A percentile compares a stretch with the other conserved stretches of the same genome.
Evolutionary conservation across 1,284 basidiomycete species (phyloP).

Genomic region (Abortiporus biennis): DNA sequence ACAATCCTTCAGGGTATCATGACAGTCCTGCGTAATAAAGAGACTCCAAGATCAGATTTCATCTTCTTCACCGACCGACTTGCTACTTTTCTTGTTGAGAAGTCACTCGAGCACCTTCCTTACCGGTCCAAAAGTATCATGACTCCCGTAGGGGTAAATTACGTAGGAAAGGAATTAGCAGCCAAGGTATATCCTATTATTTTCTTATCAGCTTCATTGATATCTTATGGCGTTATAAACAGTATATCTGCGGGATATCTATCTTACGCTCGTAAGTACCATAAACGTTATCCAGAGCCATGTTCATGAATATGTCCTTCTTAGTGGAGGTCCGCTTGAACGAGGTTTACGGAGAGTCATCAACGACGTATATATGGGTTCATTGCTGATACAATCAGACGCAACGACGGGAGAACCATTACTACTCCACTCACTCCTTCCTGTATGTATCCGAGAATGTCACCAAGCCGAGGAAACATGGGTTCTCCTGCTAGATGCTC

Average conservation of each 20-base stretch:
- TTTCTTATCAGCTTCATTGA: background rate
- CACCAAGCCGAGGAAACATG: constrained; percentile 64
- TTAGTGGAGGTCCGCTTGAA: constrained; percentile 83
- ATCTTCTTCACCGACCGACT: constrained; percentile 86
- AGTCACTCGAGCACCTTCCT: constrained; percentile 78
- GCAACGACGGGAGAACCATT: constrained; percentile 83
- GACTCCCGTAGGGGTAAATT: constrained; percentile 61
- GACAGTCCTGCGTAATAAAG: constrained; percentile 75
- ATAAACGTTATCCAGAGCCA: background rate
- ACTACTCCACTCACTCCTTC: constrained; percentile 79
- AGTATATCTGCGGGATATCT: constrained; percentile 79
- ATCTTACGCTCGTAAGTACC: constrained; percentile 71
- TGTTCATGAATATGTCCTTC: constrained; percentile 3
- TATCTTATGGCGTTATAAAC: constrained; percentile 8
- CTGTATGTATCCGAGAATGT: constrained; percentile 61
- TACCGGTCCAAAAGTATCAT: constrained; percentile 56
- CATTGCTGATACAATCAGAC: constrained; percentile 88
- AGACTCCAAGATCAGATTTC: constrained; percentile 77
- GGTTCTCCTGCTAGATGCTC: constrained; percentile 91
- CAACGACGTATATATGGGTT: constrained; percentile 83
- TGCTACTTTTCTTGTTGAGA: constrained; percentile 81
- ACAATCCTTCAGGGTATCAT: constrained; percentile 66
- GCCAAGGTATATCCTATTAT: constrained; percentile 34
- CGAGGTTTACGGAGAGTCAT: constrained; percentile 87
- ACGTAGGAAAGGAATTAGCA: constrained; percentile 59